Percentiles rank a stretch among this genome's conserved stretches.
phyloP scores from a whole-genome alignment of 345 rosid species.

The Eucalyptus marginata region DNA sequence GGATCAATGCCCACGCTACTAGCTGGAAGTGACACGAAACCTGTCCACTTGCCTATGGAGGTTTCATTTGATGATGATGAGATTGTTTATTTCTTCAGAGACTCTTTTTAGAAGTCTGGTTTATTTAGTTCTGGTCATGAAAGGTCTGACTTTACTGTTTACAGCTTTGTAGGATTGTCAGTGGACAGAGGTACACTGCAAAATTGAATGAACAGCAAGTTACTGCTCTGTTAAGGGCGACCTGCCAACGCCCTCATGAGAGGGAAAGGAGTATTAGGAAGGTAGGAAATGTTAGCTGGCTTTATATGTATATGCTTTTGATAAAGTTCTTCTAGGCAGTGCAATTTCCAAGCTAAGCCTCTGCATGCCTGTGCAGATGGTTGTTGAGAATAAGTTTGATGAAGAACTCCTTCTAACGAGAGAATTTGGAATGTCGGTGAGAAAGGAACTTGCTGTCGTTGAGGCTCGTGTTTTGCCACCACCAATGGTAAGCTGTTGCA shows the following conservation, averaged over 20 bases:
- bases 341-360: neutral
- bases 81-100: neutral
- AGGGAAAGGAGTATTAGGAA: slow-evolving; percentile 17
- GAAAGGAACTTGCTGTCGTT: slow-evolving; percentile 9
- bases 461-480: slow-evolving; percentile 64
- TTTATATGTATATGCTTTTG: neutral
- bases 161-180: slow-evolving; percentile 49
- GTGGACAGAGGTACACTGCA: slow-evolving; percentile 47
- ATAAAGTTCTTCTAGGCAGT: neutral
- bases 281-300: neutral
- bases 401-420: neutral
- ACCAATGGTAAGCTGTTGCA: slow-evolving; percentile 30
- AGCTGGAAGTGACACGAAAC: slow-evolving; percentile 52
- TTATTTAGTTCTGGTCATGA: neutral
- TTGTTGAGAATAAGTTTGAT: neutral
- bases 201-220: slow-evolving; percentile 60
- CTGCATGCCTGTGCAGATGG: slow-evolving; percentile 16
- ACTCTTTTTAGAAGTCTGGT: neutral
- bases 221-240: slow-evolving; percentile 36
- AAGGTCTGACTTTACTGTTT: neutral
- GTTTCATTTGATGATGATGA: slow-evolving; percentile 17
- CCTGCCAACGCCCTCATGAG: slow-evolving; percentile 47
- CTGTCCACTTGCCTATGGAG: slow-evolving; percentile 68
- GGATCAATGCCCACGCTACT: slow-evolving; percentile 45
- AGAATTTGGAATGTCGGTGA: slow-evolving; percentile 57